A percentile compares a stretch with the other conserved stretches of the same genome.
These are phyloP conservation scores for Globisporangium acanthophoron DNA, from an alignment of 352 stramenopile genomes.

Conservation along the genomic window DNA sequence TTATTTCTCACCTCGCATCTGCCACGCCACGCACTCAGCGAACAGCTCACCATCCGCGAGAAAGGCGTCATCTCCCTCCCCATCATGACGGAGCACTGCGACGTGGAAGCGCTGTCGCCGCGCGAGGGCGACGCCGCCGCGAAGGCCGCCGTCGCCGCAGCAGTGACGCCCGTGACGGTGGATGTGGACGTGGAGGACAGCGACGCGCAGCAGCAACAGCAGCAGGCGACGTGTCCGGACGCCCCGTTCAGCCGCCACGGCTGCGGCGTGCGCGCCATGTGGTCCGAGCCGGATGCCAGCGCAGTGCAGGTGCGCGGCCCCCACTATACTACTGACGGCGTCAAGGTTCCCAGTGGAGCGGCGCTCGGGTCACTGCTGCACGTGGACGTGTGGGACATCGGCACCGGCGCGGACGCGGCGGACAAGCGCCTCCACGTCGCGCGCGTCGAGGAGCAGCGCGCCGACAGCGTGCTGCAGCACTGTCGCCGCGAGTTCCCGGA, in stretches of 20 bases:
- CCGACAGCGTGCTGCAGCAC: slow-evolving; percentile 44
- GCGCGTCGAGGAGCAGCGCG: slow-evolving; percentile 31
- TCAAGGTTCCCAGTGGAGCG: slow-evolving; percentile 41
- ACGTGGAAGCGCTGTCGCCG: slow-evolving; percentile 14
- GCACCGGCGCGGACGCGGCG: slow-evolving; percentile 16
- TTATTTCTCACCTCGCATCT: not conserved
- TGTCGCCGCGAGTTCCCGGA: slow-evolving; percentile 38
- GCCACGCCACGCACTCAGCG: not conserved
- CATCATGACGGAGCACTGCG: slow-evolving; percentile 16
- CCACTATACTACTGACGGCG: slow-evolving; percentile 46
- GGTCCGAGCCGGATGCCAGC: slow-evolving; percentile 43
- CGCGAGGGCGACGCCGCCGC: slow-evolving; percentile 12
- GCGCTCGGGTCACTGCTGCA: slow-evolving; percentile 53
- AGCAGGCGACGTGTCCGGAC: slow-evolving; percentile 18
- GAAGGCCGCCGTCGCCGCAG: not conserved
- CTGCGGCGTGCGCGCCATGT: slow-evolving; percentile 45
- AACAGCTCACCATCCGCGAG: not conserved
- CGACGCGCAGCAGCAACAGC: not conserved
- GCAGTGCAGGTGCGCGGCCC: slow-evolving; percentile 49
- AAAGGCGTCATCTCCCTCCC: not conserved
- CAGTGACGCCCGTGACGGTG: not conserved
- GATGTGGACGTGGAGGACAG: slow-evolving; percentile 15
- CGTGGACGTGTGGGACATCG: slow-evolving; percentile 50
- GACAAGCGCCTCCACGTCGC: slow-evolving; percentile 53
- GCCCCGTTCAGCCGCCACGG: slow-evolving; percentile 29